Percentiles rank a stretch among this genome's conserved stretches.
phyloP scores from a whole-genome alignment of 495 filamentous ascomycete genomes.

The Polyplosphaeria fusca region DNA sequence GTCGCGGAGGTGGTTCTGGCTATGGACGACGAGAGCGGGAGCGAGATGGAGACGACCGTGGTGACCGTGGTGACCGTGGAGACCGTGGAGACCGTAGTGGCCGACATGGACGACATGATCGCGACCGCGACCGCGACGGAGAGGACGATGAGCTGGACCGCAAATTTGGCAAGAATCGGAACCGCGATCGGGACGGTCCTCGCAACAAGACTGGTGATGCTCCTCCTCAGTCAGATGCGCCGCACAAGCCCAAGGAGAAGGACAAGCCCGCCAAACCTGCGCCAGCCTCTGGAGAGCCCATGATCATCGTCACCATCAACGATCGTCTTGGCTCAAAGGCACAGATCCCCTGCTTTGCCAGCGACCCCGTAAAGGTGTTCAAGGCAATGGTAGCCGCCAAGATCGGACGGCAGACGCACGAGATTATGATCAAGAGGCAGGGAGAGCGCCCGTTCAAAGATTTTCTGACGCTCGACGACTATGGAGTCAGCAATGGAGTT shows the following conservation, averaged over 20 bases:
- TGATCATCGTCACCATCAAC: slow-evolving; percentile 91
- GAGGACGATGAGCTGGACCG: slow-evolving; percentile 46
- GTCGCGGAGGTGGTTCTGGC: slow-evolving; percentile 1
- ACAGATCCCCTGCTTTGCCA: slow-evolving; percentile 78
- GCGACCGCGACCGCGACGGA: slow-evolving; percentile 39
- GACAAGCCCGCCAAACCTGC: slow-evolving; percentile 23
- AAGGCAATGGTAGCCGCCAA: slow-evolving; percentile 84
- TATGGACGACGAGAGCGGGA: slow-evolving; percentile 7
- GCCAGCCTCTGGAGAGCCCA: slow-evolving; percentile 57
- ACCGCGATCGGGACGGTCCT: slow-evolving; percentile 22
- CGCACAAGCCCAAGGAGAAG: neutral
- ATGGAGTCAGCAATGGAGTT: slow-evolving; percentile 83
- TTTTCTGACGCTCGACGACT: slow-evolving; percentile 78
- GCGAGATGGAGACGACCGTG: slow-evolving; percentile 14
- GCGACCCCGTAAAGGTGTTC: slow-evolving; percentile 78
- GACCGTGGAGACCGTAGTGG: neutral
- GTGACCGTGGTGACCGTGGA: neutral
- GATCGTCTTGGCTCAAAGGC: slow-evolving; percentile 89
- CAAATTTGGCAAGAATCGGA: slow-evolving; percentile 38
- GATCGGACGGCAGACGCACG: slow-evolving; percentile 82
- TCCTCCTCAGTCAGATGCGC: neutral
- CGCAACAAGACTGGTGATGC: neutral
- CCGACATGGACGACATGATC: neutral
- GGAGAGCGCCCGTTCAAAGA: slow-evolving; percentile 91
- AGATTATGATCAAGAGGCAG: slow-evolving; percentile 88